phyloP scores from a whole-genome alignment of 139 green algal genomes.

The Chlorella sp. region DNA sequence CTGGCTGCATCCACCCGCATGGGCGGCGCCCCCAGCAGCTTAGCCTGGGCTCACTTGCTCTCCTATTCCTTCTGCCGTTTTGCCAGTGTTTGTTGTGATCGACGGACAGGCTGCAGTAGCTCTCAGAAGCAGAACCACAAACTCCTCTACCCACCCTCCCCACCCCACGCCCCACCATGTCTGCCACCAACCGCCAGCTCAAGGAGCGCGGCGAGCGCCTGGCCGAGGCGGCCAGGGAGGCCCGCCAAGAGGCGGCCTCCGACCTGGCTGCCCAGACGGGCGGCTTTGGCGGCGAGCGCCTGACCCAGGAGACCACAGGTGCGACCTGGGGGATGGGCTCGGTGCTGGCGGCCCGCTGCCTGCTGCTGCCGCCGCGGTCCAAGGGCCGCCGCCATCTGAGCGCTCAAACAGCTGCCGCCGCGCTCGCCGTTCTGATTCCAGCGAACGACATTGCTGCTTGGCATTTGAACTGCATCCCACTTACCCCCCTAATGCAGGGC shows the following conservation, averaged over 20 bases:
- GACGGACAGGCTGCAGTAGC: too few species aligned
- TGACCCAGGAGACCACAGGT: slow-evolving; percentile 23
- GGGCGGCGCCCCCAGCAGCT: too few species aligned
- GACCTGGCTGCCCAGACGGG: background rate
- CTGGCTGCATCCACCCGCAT: too few species aligned
- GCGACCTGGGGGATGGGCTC: background rate
- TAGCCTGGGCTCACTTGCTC: too few species aligned
- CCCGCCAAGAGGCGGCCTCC: background rate
- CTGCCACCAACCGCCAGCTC: background rate
- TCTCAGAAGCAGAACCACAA: too few species aligned
- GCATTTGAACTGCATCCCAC: background rate
- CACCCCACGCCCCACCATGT: background rate
- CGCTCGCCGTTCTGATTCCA: background rate
- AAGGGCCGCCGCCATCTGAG: background rate
- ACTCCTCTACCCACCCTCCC: too few species aligned
- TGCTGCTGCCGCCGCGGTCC: background rate
- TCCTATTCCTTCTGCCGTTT: too few species aligned
- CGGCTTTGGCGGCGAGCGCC: background rate
- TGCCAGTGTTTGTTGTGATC: too few species aligned
- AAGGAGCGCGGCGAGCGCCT: background rate
- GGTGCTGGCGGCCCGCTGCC: too few species aligned
- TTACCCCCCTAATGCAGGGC: background rate
- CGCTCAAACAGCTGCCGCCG: background rate
- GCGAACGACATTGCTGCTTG: too few species aligned
- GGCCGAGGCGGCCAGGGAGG: background rate